phyloP scores from a whole-genome alignment of 2,329 filamentous ascomycete species.

The Acrodontium crateriforme region DNA sequence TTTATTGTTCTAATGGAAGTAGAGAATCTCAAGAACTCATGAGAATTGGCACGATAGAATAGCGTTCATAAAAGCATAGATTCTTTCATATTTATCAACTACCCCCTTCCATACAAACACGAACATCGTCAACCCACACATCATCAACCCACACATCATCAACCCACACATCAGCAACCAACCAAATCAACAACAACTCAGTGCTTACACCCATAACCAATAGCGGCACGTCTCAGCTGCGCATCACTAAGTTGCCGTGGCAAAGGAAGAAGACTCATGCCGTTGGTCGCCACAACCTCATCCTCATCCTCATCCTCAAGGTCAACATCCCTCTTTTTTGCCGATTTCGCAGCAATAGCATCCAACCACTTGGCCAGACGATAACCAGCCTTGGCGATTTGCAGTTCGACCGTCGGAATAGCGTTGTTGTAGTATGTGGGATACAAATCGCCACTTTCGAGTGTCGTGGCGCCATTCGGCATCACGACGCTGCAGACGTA shows the following conservation, averaged over 20 bases:
- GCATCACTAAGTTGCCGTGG: conserved; percentile 9
- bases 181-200: no score
- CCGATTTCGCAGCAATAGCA: conserved; percentile 16
- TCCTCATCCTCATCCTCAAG: conserved; percentile 5
- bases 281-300: no score
- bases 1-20: no score
- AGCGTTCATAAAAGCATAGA: no score
- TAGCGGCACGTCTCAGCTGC: conserved; percentile 12
- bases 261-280: conserved; percentile 9
- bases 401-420: conserved; percentile 26
- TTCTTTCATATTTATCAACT: no score
- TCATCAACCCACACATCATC: no score
- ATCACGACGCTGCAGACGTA: conserved; percentile 30
- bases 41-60: no score
- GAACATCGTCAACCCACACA: no score
- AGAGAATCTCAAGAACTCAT: no score
- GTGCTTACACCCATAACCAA: conserved; percentile 12
- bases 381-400: conserved; percentile 31
- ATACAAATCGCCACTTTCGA: conserved; percentile 25
- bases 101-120: no score
- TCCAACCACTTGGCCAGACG: conserved; percentile 24
- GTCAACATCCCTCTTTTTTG: conserved; percentile 3
- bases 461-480: conserved; percentile 23
- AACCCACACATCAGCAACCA: no score
- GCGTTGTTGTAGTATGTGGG: conserved; percentile 20